Conservation (phyloP, 257 asterid genomes). For the Przewalskia tangutica region DNA sequence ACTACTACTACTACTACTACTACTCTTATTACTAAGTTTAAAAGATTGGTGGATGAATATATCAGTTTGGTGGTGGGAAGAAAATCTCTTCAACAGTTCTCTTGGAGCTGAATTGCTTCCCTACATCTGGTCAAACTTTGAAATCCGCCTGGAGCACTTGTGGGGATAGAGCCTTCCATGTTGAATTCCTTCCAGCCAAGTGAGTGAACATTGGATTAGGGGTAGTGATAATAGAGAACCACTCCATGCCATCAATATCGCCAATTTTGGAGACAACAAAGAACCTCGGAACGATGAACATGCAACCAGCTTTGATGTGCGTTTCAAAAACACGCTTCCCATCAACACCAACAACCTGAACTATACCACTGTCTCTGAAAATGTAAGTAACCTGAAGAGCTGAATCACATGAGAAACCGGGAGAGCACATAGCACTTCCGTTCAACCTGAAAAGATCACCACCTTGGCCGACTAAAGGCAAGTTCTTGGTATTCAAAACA, state of each 20-base stretch:
- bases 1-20: not conserved
- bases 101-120: slow-evolving; percentile 51
- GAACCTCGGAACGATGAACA: slow-evolving; percentile 64
- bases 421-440: slow-evolving; percentile 80
- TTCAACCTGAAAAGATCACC: slow-evolving; percentile 73
- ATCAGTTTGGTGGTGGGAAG: slow-evolving; percentile 64
- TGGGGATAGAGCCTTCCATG: slow-evolving; percentile 55
- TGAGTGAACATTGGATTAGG: slow-evolving; percentile 35
- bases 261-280: slow-evolving; percentile 80
- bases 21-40: not conserved
- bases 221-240: slow-evolving; percentile 88
- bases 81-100: slow-evolving; percentile 68
- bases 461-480: slow-evolving; percentile 78
- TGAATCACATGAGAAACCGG: slow-evolving; percentile 80
- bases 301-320: slow-evolving; percentile 45
- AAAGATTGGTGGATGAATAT: not conserved
- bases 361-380: slow-evolving; percentile 70
- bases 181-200: slow-evolving; percentile 53
- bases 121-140: slow-evolving; percentile 40
- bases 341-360: slow-evolving; percentile 63
- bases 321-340: slow-evolving; percentile 63
- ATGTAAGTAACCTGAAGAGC: slow-evolving; percentile 81
- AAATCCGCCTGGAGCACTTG: slow-evolving; percentile 53
- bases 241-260: slow-evolving; percentile 64
- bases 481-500: slow-evolving; percentile 68